Evolutionary conservation across 2,329 filamentous ascomycete species (phyloP).

Genomic region (Diplodia sapinea): DNA sequence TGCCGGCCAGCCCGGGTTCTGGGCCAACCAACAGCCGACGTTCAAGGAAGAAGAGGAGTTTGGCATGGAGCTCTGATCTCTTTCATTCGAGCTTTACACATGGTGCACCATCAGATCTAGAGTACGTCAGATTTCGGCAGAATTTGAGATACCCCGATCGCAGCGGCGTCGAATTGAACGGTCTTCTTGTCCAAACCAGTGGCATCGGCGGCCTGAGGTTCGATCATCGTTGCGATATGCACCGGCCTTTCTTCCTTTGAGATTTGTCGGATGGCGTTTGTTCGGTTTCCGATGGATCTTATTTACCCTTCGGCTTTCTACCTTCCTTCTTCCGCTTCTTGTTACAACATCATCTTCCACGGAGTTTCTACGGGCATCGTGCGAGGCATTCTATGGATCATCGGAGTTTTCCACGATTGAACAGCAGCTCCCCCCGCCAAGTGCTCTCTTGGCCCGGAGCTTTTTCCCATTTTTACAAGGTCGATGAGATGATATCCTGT

Average conservation of each 20-base stretch:
- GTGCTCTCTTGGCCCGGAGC: slow-evolving; percentile 4
- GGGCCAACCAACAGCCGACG: slow-evolving; percentile 53
- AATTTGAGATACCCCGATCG: slow-evolving; percentile 32
- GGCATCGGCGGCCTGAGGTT: slow-evolving; percentile 14
- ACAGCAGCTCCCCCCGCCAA: slow-evolving; percentile 18
- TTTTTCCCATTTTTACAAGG: slow-evolving; percentile 15
- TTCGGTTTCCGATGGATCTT: slow-evolving; percentile 20
- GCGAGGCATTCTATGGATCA: slow-evolving; percentile 27
- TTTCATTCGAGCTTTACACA: slow-evolving; percentile 7
- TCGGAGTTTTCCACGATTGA: slow-evolving; percentile 23
- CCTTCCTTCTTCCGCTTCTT: slow-evolving; percentile 5
- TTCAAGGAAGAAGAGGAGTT: slow-evolving; percentile 94
- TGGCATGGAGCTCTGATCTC: slow-evolving; percentile 68
- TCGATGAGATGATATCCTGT: slow-evolving; percentile 29
- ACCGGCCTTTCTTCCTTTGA: slow-evolving; percentile 20
- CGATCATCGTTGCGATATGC: slow-evolving; percentile 15
- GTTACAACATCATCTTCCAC: slow-evolving; percentile 29
- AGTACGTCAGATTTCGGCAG: slow-evolving; percentile 31
- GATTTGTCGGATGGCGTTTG: slow-evolving; percentile 27
- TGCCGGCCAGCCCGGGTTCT: slow-evolving; percentile 45
- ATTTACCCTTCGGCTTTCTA: slow-evolving; percentile 2
- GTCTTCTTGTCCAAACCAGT: slow-evolving; percentile 15
- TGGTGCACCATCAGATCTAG: slow-evolving; percentile 24
- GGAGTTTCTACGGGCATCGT: slow-evolving; percentile 28
- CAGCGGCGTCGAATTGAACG: slow-evolving; percentile 28